These are phyloP conservation scores for Elongisporangium senticosum DNA, from an alignment of 352 stramenopile species.

Conservation along the genomic window DNA sequence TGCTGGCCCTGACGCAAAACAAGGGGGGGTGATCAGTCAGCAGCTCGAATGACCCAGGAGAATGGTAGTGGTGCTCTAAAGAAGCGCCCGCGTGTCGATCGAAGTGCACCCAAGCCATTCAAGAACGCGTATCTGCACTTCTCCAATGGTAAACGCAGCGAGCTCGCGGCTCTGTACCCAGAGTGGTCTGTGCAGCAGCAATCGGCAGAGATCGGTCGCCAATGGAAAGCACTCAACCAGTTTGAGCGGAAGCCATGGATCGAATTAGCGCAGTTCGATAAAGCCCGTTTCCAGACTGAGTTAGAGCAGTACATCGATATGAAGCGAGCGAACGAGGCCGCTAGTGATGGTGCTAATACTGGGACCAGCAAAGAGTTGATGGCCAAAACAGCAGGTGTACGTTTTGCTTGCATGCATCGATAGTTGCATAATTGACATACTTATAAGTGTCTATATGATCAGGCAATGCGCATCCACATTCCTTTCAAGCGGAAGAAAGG, in stretches of 20 bases:
- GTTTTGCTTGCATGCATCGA: background rate
- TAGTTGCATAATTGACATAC: background rate
- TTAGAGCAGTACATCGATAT: conserved; percentile 18
- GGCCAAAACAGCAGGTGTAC: conserved; percentile 5
- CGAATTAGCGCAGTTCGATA: conserved; percentile 58
- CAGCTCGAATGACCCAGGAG: conserved; percentile 1
- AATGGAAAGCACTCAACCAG: conserved; percentile 41
- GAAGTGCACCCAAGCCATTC: conserved; percentile 12
- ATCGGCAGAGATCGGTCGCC: conserved; percentile 36
- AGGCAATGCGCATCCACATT: conserved; percentile 6
- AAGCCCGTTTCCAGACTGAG: conserved; percentile 38
- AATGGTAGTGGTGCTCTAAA: background rate
- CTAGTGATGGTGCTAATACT: background rate
- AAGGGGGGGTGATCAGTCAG: background rate
- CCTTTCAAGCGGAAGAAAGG: conserved; percentile 31
- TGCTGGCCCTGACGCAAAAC: background rate
- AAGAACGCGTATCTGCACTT: conserved; percentile 57
- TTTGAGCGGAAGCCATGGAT: conserved; percentile 41
- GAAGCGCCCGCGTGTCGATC: conserved; percentile 4
- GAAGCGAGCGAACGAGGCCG: conserved; percentile 6
- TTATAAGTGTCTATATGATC: background rate
- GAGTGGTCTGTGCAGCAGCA: conserved; percentile 45
- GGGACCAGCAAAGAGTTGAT: conserved; percentile 2
- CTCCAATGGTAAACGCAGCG: conserved; percentile 21
- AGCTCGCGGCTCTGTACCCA: conserved; percentile 22